Evolutionary conservation across 1,139 yeast species (phyloP).

Genomic region (Hyphopichia burtonii): DNA sequence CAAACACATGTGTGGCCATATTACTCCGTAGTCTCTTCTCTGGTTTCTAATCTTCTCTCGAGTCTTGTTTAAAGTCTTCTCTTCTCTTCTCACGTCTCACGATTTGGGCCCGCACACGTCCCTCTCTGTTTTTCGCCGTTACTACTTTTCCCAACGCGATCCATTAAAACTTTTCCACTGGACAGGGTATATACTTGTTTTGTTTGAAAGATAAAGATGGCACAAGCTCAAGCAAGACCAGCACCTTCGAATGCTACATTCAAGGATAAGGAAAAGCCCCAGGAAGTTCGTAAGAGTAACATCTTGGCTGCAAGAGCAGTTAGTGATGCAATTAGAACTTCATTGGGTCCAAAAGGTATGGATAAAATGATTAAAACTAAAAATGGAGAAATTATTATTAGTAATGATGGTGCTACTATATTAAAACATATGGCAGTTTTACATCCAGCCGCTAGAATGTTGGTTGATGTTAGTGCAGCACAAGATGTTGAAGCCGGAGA

Average conservation of each 20-base stretch:
- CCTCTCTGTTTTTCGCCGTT: background rate
- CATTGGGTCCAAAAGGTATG: conserved; percentile 98
- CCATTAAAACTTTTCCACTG: background rate
- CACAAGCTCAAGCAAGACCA: conserved; percentile 20
- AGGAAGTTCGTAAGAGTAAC: conserved; percentile 91
- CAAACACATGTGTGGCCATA: conserved; percentile 17
- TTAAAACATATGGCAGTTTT: conserved; percentile 95
- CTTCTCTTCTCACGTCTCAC: too few relatives aligned
- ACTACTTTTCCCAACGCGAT: background rate
- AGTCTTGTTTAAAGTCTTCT: too few relatives aligned
- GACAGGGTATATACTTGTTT: too few relatives aligned
- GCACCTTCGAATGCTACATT: conserved; percentile 83
- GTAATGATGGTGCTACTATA: conserved; percentile 98
- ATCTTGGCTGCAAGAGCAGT: conserved; percentile 97
- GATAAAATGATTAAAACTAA: conserved; percentile 98
- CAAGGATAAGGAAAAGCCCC: conserved; percentile 94
- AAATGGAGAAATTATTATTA: conserved; percentile 87
- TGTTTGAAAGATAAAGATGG: conserved; percentile 14
- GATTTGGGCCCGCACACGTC: too few relatives aligned
- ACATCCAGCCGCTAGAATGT: conserved; percentile 98
- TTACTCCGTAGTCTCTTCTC: too few relatives aligned
- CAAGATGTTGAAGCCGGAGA: conserved; percentile 99
- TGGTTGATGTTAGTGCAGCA: conserved; percentile 95
- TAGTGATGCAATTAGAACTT: conserved; percentile 96
- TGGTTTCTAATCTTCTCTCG: too few relatives aligned